These are phyloP conservation scores for Auriscalpium vulgare DNA, from an alignment of 768 basidiomycete genomes.

Conservation along the genomic window DNA sequence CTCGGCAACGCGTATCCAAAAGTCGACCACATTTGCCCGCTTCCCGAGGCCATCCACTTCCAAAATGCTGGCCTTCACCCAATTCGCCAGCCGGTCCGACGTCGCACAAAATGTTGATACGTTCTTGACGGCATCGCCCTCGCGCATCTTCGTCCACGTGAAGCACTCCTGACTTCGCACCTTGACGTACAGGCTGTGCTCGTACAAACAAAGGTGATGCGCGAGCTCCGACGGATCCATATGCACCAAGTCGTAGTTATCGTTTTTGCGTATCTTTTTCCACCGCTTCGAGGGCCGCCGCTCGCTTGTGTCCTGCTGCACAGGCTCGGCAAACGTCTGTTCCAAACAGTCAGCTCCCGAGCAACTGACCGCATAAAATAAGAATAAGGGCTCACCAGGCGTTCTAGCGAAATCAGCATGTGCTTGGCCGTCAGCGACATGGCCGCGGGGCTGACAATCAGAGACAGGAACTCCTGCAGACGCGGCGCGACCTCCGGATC, in stretches of 20 bases:
- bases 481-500: constrained; percentile 53
- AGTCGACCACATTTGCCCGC: constrained; percentile 53
- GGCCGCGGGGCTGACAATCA: constrained; percentile 28
- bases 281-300: constrained; percentile 19
- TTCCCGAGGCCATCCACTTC: constrained; percentile 40
- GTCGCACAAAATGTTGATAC: constrained; percentile 48
- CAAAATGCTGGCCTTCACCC: constrained; percentile 62
- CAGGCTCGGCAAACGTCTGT: constrained; percentile 10
- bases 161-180: constrained; percentile 73
- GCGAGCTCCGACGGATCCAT: constrained; percentile 66
- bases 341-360: background rate
- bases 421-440: constrained; percentile 38
- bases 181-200: constrained; percentile 59
- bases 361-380: background rate
- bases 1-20: constrained; percentile 77
- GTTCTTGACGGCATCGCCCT: constrained; percentile 32
- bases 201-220: constrained; percentile 73
- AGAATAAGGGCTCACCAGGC: constrained; percentile 36
- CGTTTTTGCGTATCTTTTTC: constrained; percentile 38
- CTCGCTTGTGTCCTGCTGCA: background rate
- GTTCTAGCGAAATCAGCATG: constrained; percentile 45
- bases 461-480: constrained; percentile 46
- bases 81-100: constrained; percentile 54
- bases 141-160: constrained; percentile 39
- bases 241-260: constrained; percentile 54